Base-by-base conservation (phyloP, 768 basidiomycete genomes). In the Mycena belliarum region DNA sequence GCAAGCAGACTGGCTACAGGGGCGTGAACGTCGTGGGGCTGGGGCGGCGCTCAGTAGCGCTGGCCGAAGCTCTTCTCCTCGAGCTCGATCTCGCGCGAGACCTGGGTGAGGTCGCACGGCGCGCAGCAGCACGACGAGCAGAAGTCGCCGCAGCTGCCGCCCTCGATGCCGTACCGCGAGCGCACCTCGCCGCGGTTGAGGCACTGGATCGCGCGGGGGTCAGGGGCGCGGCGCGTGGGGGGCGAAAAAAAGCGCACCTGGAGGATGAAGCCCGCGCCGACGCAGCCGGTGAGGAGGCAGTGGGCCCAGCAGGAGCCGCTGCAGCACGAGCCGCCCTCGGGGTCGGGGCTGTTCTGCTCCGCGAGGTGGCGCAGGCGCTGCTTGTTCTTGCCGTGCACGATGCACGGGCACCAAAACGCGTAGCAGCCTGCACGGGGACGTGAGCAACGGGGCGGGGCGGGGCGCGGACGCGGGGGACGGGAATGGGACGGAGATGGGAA, bases 21-120 rank as follows among this genome's bases (percentile, higher is more conserved):
- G 26, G 18, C 16, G 49, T 28, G 23, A 10, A 43, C 37, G 16
- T 2, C 25, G 12, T 45, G 35, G 25, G 32, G 5, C 32, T 38
- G n/a, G n/a, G n/a, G n/a, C 10, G 8, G 37, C 53, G 28, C 46
- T 59, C 23, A 63, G 47, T 63, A 63, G 33, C 55, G 57, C 32
- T 55, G 49, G 9, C 62, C 57, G 49, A 56, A 63, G 54, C 73
- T 76, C 57, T 69, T 67, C 67, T 82, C 81, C 63, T 82, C 81
- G 52, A 78, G 66, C 64, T 76, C 74, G 12, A 84, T 59, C 59
- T 84, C 81, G 28, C 74, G 71, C 28, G 70, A 70, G 57, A 79
- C 81, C 64, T 84, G 82, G 0, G 73, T 72, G 43, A 84, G 76
- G 12, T 73, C 73, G 65, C 83, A 85, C 18, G 81, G 74, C 0